Evolutionary conservation across 2,329 filamentous ascomycete genomes (phyloP), one percentile per base, ranked within the genome.

Genomic region (Bisporella sp.): DNA sequence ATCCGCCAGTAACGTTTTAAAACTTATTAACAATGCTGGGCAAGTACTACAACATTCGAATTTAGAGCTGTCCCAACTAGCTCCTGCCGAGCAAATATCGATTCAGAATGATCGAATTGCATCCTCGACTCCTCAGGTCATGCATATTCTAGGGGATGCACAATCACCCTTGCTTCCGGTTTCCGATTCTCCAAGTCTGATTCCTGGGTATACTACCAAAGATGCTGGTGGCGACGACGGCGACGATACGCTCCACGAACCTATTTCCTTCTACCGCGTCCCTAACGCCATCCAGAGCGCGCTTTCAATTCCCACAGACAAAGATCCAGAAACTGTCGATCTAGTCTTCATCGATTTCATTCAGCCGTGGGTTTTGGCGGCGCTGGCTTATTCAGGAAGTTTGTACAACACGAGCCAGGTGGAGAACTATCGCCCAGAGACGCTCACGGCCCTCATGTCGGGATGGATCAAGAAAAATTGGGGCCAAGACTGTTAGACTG

Each of bases 311-410:
- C 76, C 83, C 1, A 54, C 63, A 0, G 60, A 68, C 7, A 63
- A 65, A 5, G 72, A 79, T 12, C 87, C 89, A 0, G 79, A 86
- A 47, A 84, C 69, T 1, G 89, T 99, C 1, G 92, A 97, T 66
- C 66, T 99, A 6, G 82, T 96, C 11, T 99, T 95, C 64, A 80
- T 95, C 51, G 90, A 95, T 65, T 99, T 96, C 66, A 83, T 97
- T 35, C 79, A 93, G 68, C 83, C 83, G 7, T 95, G 87, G 78
- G 72, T 97, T 39, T 68, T 95, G 13, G 70, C 85, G 8, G 90
- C 89, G 3, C 71, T 96, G 54, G 81, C 83, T 57, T 75, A 79
- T 54, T 71, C 69, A 30, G 79, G 79, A 0, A 74, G 73, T 1
- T 72, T 74, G 30, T 82, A 77, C 50, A 67, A 55, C 28, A 64